Percentiles rank a stretch among this genome's conserved stretches.
phyloP scores from a whole-genome alignment of 108 stramenopile genomes.

The Bacterosira constricta region DNA sequence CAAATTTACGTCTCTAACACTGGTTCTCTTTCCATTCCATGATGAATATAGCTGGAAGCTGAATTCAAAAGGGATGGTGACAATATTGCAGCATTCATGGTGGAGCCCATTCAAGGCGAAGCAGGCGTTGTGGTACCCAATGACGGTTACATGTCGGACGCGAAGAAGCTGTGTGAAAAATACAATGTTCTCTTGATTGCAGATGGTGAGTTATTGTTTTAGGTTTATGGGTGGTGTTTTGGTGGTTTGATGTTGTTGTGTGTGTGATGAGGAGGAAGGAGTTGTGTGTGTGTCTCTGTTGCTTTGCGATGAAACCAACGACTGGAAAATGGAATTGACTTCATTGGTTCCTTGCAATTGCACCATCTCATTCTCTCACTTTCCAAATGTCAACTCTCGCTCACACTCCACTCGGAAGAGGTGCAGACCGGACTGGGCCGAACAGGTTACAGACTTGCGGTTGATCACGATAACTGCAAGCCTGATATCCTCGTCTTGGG shows the following conservation, averaged over 20 bases:
- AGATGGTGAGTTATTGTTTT: too few relatives aligned
- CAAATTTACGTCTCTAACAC: not conserved
- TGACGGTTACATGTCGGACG: conserved; percentile 94
- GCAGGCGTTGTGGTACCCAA: conserved; percentile 98
- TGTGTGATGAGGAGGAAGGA: too few relatives aligned
- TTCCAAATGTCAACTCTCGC: too few relatives aligned
- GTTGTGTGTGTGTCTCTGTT: too few relatives aligned
- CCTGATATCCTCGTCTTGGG: conserved; percentile 97
- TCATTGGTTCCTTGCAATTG: too few relatives aligned
- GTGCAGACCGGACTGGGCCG: conserved; percentile 99
- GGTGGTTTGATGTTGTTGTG: too few relatives aligned
- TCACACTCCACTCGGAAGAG: too few relatives aligned
- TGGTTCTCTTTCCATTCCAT: not conserved
- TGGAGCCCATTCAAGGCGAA: conserved; percentile 99
- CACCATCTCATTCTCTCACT: too few relatives aligned
- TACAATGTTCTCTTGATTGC: conserved; percentile 97
- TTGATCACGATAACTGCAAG: conserved; percentile 89
- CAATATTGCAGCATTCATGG: conserved; percentile 98
- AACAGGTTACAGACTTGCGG: conserved; percentile 92
- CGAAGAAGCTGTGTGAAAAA: conserved; percentile 88
- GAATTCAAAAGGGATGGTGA: conserved; percentile 83
- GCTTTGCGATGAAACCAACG: too few relatives aligned
- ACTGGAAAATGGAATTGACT: too few relatives aligned
- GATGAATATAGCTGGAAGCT: conserved; percentile 63
- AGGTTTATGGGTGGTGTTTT: too few relatives aligned